These are phyloP conservation scores for Thamnidium elegans DNA, from an alignment of 192 early-diverging fungal genomes.

Conservation along the genomic window DNA sequence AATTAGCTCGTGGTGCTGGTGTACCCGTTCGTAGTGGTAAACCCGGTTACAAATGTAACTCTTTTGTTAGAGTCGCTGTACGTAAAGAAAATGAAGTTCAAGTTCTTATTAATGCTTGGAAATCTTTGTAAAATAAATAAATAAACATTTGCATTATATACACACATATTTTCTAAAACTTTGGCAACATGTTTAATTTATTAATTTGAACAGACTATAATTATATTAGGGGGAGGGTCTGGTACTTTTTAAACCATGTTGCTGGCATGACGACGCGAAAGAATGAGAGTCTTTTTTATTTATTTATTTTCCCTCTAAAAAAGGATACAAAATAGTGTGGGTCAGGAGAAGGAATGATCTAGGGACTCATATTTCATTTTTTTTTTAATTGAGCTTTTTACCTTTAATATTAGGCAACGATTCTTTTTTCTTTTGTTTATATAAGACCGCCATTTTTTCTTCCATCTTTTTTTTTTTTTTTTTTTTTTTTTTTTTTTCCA, in stretches of 20 bases:
- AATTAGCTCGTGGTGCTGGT: conserved; percentile 67
- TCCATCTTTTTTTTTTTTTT: not conserved
- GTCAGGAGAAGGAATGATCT: not conserved
- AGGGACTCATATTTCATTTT: conserved; percentile 1
- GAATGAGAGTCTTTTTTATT: no score
- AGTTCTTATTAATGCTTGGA: conserved; percentile 72
- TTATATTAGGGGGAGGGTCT: no score
- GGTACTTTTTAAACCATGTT: no score
- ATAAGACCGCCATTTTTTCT: not conserved
- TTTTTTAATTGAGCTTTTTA: conserved; percentile 14
- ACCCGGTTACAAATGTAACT: conserved; percentile 71
- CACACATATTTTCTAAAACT: no score
- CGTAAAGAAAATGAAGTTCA: conserved; percentile 67
- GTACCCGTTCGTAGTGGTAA: conserved; percentile 81
- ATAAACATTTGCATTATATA: not conserved
- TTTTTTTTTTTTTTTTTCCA: not conserved
- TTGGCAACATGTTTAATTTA: no score
- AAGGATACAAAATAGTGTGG: not conserved
- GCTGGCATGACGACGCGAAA: no score
- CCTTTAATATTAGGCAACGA: conserved; percentile 3
- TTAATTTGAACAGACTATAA: no score
- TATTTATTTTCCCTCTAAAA: no score
- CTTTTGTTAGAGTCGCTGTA: conserved; percentile 76
- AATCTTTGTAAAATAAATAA: conserved; percentile 28
- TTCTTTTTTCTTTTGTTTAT: not conserved